Percentiles rank a stretch among this genome's conserved stretches.
These are phyloP conservation scores for Maudiozyma pseudohumilis DNA, from an alignment of 805 yeast genomes.

Conservation along the genomic window DNA sequence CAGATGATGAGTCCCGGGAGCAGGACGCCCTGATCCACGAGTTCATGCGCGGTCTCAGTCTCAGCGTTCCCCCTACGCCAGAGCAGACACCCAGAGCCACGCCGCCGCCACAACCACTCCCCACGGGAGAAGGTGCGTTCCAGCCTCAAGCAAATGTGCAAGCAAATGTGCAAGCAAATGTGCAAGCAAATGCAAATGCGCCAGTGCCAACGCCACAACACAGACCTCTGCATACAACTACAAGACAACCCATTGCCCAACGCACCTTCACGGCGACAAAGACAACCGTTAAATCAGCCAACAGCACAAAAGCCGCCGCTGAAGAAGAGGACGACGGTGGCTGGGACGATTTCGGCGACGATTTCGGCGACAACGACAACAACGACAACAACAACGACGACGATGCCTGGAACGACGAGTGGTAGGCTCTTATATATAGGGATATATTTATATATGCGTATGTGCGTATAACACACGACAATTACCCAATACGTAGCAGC, in stretches of 20 bases:
- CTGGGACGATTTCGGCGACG: slow-evolving; percentile 1
- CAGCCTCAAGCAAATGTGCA: no score
- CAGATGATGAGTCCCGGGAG: no score
- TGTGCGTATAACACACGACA: not conserved
- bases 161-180: no score
- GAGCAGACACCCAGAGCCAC: not conserved
- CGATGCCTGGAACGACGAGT: slow-evolving; percentile 1
- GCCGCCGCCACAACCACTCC: no score
- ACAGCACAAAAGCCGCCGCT: not conserved
- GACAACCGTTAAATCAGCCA: no score
- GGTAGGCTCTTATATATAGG: not conserved
- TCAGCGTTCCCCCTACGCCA: not conserved
- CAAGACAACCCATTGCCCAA: no score
- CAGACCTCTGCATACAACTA: no score
- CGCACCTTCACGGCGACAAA: no score
- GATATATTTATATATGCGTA: not conserved
- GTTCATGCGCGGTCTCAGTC: not conserved
- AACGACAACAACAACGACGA: not conserved
- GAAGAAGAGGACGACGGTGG: slow-evolving; percentile 4
- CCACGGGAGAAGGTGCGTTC: no score
- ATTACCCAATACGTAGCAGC: not conserved
- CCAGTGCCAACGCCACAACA: not conserved
- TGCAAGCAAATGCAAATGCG: not conserved
- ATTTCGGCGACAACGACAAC: not conserved
- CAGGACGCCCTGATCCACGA: not conserved